Base-by-base conservation (phyloP, 2,329 filamentous ascomycete genomes). In the Sarocladiaceae sp. region DNA sequence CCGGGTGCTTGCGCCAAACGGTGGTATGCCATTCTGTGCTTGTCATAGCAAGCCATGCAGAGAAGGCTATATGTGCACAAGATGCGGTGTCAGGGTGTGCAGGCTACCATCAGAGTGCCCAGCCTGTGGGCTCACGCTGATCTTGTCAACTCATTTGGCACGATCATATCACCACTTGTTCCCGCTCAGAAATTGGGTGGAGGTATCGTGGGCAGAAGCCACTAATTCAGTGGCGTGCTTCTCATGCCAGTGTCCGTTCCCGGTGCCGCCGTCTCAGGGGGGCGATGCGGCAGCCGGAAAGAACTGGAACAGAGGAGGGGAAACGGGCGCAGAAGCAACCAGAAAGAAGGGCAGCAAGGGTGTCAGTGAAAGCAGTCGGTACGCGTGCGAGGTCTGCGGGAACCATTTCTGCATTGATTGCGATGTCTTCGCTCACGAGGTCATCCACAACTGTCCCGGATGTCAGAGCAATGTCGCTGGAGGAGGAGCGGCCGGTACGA, bases 371-470 rank as follows among this genome's bases (percentile, higher is more conserved):
- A 94, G 88, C 64, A 85, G 87, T 46, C 76, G 94, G 50, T 99
- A 99, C 66, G 89, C 88, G 54, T 99, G 94, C 66, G 82, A 87
- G 59, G 84, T 86, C n/a, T 99, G 94, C 68, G 71, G 79, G 3
- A 85, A 88, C 54, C 93, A 97, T 70, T 99, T 97, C 66, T 99
- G 94, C 74, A 95, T 99, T 58, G 94, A 99, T 67, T 99, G 94
- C 67, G 94, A 99, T 67, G 84, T 97, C 22, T 97, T 94, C 71
- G 88, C 90, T 22, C 94, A 99, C 66, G 91, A 97, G 71, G 83
- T 95, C 12, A 81, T 96, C 50, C 93, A 99, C 66, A 97, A 97
- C 69, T 99, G 94, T 63, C 92, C 94, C 0, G 93, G 93, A 0
- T 99, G 94, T 67, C 86, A 83, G 67, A 80, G 78, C 62, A 73